Conservation (phyloP, 225 moss, liverwort and hornwort genomes). For the Straminergon stramineum region DNA sequence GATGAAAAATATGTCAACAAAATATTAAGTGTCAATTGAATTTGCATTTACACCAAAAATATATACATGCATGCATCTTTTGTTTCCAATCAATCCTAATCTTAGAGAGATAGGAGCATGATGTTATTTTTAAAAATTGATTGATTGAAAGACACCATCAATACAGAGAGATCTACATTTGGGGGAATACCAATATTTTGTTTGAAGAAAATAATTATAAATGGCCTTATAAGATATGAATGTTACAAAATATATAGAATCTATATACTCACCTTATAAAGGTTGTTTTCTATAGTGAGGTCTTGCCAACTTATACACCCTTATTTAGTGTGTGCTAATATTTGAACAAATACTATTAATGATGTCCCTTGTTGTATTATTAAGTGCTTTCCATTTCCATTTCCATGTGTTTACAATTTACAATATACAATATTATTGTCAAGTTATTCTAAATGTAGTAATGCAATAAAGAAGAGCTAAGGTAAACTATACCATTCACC, state of each 20-base stretch:
- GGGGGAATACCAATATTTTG: accelerated
- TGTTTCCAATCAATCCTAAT: neutral
- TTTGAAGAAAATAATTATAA: too few species aligned
- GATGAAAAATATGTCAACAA: neutral
- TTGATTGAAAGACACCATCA: neutral
- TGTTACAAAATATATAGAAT: neutral
- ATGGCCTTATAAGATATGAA: neutral
- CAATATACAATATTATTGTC: too few species aligned
- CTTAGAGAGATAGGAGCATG: neutral
- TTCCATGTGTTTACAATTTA: too few species aligned
- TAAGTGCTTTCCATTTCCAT: neutral
- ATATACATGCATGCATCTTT: neutral
- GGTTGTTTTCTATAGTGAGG: too few species aligned
- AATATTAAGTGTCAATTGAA: neutral
- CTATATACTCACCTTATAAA: neutral
- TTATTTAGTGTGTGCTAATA: neutral
- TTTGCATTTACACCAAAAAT: too few species aligned
- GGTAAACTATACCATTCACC: too few species aligned
- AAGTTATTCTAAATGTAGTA: neutral
- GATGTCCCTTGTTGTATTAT: neutral
- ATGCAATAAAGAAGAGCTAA: neutral
- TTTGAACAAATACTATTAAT: neutral
- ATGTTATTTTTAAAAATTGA: too few species aligned
- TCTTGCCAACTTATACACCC: neutral
- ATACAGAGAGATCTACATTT: neutral